A percentile compares a stretch with the other conserved stretches of the same genome.
Conservation (phyloP, 768 basidiomycete genomes). For the Mycena galericulata region DNA sequence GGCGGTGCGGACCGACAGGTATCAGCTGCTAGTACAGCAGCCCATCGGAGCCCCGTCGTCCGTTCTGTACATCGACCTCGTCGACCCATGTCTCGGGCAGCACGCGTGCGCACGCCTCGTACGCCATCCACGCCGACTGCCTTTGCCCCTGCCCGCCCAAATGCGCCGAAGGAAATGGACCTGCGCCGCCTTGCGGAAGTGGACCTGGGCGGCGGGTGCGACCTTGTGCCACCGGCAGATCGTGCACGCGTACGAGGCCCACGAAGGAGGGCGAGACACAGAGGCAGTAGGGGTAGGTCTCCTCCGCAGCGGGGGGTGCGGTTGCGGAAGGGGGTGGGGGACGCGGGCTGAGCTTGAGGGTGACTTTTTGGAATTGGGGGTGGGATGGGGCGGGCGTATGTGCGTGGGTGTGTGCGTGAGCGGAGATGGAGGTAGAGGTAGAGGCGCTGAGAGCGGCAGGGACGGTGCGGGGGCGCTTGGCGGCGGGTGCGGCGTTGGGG, state of each 20-base stretch:
- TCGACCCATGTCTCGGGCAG: constrained; percentile 96
- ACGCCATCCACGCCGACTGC: constrained; percentile 84
- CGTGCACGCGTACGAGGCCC: constrained; percentile 73
- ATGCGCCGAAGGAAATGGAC: constrained; percentile 1
- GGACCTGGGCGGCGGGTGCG: constrained; percentile 49
- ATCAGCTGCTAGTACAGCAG: too few species aligned
- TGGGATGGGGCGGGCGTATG: too few species aligned
- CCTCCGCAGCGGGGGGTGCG: constrained; percentile 42
- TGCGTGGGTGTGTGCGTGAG: constrained; percentile 11
- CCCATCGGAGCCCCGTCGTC: too few species aligned
- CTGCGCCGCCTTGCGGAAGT: too few species aligned
- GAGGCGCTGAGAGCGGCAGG: background rate
- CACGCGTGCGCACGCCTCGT: constrained; percentile 82
- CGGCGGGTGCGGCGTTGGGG: constrained; percentile 2
- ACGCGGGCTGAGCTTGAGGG: constrained; percentile 76
- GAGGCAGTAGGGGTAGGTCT: constrained; percentile 73
- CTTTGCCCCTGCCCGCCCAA: constrained; percentile 54
- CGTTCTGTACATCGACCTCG: too few species aligned
- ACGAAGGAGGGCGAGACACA: constrained; percentile 66
- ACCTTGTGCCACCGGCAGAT: constrained; percentile 73
- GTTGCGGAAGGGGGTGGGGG: constrained; percentile 56
- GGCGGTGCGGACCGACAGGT: constrained; percentile 37
- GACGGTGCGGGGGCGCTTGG: constrained; percentile 22
- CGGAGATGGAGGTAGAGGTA: constrained; percentile 8
- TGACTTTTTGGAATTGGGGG: constrained; percentile 58